phyloP scores from a whole-genome alignment of 805 yeast genomes.

The Cyberlindnera veronae region DNA sequence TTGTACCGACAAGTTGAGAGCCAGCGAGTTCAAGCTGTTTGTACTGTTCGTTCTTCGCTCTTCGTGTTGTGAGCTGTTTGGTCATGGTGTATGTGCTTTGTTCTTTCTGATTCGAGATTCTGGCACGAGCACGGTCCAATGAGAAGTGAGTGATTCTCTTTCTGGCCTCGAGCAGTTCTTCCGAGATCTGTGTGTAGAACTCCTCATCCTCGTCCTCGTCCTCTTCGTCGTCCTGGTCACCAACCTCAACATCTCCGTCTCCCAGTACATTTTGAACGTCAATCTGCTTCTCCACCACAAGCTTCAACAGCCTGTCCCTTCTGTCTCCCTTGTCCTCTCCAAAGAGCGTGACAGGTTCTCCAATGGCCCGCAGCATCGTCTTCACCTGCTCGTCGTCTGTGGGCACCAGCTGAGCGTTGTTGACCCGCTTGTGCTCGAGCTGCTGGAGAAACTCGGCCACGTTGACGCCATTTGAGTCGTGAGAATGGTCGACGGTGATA shows the following conservation, averaged over 20 bases:
- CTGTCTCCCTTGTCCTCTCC: constrained; percentile 63
- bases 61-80: constrained; percentile 43
- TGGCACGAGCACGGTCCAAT: constrained; percentile 37
- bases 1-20: constrained; percentile 62
- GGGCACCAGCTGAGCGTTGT: constrained; percentile 43
- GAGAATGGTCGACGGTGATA: constrained; percentile 25
- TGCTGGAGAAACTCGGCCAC: constrained; percentile 28
- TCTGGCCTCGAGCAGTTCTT: constrained; percentile 50
- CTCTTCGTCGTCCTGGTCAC: constrained; percentile 24
- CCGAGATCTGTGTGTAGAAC: constrained; percentile 77
- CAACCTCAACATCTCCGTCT: constrained; percentile 19
- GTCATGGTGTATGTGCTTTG: constrained; percentile 35
- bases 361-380: constrained; percentile 40
- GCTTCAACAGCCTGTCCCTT: constrained; percentile 52
- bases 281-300: constrained; percentile 35
- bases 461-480: constrained; percentile 23
- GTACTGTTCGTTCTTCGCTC: constrained; percentile 37
- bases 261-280: constrained; percentile 15
- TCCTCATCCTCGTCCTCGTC: constrained; percentile 67
- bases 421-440: constrained; percentile 28
- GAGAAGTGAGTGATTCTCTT: constrained; percentile 50
- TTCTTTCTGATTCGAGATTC: constrained; percentile 37
- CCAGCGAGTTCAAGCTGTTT: constrained; percentile 47
- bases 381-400: constrained; percentile 66
- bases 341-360: constrained; percentile 52